phyloP scores from a whole-genome alignment of 2,329 filamentous ascomycete species.

The Hymenoscyphus scutula region DNA sequence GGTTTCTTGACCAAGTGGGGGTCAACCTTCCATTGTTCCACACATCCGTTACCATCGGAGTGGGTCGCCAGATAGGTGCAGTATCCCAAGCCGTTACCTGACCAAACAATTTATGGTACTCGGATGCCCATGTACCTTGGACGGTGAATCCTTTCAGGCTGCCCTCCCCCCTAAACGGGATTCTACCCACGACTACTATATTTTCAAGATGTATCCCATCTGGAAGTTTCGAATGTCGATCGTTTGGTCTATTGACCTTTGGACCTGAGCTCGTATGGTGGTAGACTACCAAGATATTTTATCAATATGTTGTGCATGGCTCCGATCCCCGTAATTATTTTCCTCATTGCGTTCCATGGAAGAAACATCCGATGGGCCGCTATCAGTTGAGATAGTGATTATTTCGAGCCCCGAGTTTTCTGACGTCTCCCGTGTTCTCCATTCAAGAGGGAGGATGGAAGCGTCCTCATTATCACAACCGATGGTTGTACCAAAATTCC shows the following conservation, averaged over 20 bases:
- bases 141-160: neutral
- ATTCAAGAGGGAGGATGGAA: neutral
- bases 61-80: neutral
- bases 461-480: neutral
- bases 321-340: neutral
- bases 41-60: neutral
- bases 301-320: neutral
- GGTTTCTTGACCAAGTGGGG: neutral
- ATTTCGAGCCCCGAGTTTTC: neutral
- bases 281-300: no score
- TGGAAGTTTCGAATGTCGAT: neutral
- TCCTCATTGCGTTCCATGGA: neutral
- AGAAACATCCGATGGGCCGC: neutral
- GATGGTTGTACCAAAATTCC: neutral
- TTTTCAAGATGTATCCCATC: neutral
- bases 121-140: neutral
- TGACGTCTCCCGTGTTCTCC: neutral
- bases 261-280: neutral
- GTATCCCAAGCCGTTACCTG: neutral
- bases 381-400: neutral
- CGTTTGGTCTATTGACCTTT: neutral
- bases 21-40: neutral
- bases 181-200: neutral
- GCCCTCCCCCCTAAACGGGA: neutral
- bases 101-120: neutral